Percentiles rank a stretch among this genome's conserved stretches.
phyloP scores from a whole-genome alignment of 441 rosid genomes.

The Theobroma grandiflorum region DNA sequence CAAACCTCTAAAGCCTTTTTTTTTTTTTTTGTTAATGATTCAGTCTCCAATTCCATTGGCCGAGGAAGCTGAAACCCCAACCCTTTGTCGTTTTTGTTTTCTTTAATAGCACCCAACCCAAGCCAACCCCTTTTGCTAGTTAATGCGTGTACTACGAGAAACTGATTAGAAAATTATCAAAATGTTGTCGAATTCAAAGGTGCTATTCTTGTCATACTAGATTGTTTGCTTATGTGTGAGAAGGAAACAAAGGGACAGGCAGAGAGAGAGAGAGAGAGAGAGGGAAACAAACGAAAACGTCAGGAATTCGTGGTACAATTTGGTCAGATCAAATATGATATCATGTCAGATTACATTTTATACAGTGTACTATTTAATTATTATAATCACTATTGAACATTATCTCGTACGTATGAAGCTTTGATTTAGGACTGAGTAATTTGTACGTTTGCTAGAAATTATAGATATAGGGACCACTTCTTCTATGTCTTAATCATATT shows the following conservation, averaged over 20 bases:
- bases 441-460: neutral
- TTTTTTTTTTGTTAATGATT: slow-evolving; percentile 25
- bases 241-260: neutral
- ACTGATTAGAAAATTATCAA: neutral
- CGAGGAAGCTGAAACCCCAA: slow-evolving; percentile 40
- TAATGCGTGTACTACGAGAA: neutral
- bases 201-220: neutral
- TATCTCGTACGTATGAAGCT: neutral
- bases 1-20: slow-evolving; percentile 36
- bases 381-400: neutral
- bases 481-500: neutral
- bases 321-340: neutral
- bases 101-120: neutral
- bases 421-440: neutral
- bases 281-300: neutral
- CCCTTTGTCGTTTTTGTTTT: neutral
- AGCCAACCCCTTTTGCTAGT: neutral
- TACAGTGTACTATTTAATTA: neutral
- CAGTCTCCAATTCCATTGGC: slow-evolving; percentile 35
- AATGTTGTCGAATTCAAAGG: neutral
- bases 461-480: neutral
- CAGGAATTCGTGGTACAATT: neutral
- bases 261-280: neutral
- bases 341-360: neutral
- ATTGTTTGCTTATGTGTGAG: neutral